Conservation (phyloP, 768 basidiomycete genomes). For the Psilocybe cyanescens region DNA sequence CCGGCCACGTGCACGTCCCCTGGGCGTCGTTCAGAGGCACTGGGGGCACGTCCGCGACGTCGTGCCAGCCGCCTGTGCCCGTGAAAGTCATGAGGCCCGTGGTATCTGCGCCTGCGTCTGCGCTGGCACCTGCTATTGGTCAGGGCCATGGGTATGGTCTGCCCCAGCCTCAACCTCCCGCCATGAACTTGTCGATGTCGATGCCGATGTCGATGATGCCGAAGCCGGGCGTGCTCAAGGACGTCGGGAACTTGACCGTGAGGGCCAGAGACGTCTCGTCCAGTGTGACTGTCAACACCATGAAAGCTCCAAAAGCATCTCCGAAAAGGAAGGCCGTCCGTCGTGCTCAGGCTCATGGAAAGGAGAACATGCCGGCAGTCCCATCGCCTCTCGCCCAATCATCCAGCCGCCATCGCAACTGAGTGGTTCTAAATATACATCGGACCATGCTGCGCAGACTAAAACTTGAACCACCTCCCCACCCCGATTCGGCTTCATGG, state of each 20-base stretch:
- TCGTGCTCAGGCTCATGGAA: conserved; percentile 16
- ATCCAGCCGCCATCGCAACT: background rate
- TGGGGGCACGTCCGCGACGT: background rate
- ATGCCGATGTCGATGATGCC: background rate
- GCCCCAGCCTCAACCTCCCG: background rate
- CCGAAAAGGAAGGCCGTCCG: conserved; percentile 9
- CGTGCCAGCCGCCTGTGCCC: conserved; percentile 11
- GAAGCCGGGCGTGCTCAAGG: conserved; percentile 5
- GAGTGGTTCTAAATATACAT: background rate
- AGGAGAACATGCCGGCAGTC: conserved; percentile 18
- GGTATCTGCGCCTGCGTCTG: background rate
- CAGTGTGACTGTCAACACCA: background rate
- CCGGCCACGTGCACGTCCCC: conserved; percentile 26
- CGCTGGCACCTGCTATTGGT: background rate
- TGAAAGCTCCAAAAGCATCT: background rate
- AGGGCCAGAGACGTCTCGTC: background rate
- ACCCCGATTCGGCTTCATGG: background rate
- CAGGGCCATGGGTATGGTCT: background rate
- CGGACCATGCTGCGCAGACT: background rate
- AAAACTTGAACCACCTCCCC: no score
- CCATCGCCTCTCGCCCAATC: background rate
- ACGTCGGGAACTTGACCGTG: conserved; percentile 10
- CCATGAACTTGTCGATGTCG: background rate
- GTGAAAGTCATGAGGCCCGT: conserved; percentile 18
- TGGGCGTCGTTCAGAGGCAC: conserved; percentile 22